Evolutionary conservation across 768 basidiomycete genomes (phyloP).

Genomic region (Kwoniella europaea): DNA sequence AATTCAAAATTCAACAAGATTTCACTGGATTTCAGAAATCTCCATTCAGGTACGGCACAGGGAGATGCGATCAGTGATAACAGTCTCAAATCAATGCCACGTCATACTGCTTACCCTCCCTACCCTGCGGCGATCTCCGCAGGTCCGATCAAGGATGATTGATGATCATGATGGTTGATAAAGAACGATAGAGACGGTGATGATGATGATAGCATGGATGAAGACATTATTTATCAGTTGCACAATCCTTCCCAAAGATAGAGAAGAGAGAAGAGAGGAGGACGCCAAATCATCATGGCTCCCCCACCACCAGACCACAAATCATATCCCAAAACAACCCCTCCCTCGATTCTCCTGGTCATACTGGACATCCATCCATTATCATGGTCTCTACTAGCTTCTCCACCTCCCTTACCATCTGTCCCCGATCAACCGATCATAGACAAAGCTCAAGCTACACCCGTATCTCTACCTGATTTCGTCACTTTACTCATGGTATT

Average conservation of each 20-base stretch:
- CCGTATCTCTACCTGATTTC: constrained; percentile 72
- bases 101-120: background rate
- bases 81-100: background rate
- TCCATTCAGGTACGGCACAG: constrained; percentile 9
- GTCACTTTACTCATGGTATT: constrained; percentile 86
- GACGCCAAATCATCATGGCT: constrained; percentile 5
- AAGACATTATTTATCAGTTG: too few relatives aligned
- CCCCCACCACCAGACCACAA: background rate
- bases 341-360: constrained; percentile 71
- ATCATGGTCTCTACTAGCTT: constrained; percentile 79
- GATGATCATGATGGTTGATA: background rate
- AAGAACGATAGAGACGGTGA: background rate
- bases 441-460: constrained; percentile 53
- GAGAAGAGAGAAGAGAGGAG: background rate
- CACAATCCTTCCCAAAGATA: background rate
- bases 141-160: background rate
- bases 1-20: constrained; percentile 7
- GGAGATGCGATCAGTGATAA: constrained; percentile 1
- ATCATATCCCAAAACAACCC: constrained; percentile 27
- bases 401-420: constrained; percentile 33
- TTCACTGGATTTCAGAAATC: constrained; percentile 10
- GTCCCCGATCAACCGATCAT: constrained; percentile 17
- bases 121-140: background rate
- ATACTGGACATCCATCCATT: constrained; percentile 83
- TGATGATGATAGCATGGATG: background rate